Percentiles rank a stretch among this genome's conserved stretches.
Conservation (phyloP, 805 yeast species). For the Candida jianshihensis region DNA sequence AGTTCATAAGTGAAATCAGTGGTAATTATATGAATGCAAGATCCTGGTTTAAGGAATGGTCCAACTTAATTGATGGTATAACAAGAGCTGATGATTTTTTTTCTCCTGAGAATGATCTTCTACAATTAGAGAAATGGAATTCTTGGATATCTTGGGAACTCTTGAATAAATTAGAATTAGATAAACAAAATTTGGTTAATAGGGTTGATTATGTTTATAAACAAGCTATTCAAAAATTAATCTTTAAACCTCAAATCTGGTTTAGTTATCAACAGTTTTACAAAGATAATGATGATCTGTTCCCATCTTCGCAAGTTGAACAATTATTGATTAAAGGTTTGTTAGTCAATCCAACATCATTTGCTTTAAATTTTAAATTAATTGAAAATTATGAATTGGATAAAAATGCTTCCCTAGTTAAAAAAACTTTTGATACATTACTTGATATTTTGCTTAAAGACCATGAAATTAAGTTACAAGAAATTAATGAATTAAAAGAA, state of each 20-base stretch:
- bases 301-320: constrained; percentile 19
- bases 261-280: constrained; percentile 46
- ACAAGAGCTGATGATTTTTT: constrained; percentile 28
- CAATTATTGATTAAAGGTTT: constrained; percentile 50
- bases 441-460: constrained; percentile 38
- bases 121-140: constrained; percentile 51
- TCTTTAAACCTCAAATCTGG: constrained; percentile 74
- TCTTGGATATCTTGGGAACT: constrained; percentile 79
- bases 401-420: constrained; percentile 42
- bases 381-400: constrained; percentile 66
- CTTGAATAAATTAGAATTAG: constrained; percentile 57
- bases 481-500: constrained; percentile 13
- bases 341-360: constrained; percentile 61
- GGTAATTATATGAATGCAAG: constrained; percentile 85
- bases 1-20: constrained; percentile 74
- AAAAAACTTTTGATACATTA: constrained; percentile 41
- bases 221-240: constrained; percentile 55
- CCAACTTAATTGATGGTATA: constrained; percentile 46
- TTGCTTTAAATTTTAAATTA: constrained; percentile 55
- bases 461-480: constrained; percentile 23
- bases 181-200: constrained; percentile 39
- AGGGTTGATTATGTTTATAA: constrained; percentile 68
- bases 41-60: constrained; percentile 66
- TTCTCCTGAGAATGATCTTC: constrained; percentile 21
- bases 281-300: constrained; percentile 9